These are phyloP conservation scores for Hypoxylon lienhwacheense DNA, from an alignment of 495 filamentous ascomycete species.

Conservation along the genomic window DNA sequence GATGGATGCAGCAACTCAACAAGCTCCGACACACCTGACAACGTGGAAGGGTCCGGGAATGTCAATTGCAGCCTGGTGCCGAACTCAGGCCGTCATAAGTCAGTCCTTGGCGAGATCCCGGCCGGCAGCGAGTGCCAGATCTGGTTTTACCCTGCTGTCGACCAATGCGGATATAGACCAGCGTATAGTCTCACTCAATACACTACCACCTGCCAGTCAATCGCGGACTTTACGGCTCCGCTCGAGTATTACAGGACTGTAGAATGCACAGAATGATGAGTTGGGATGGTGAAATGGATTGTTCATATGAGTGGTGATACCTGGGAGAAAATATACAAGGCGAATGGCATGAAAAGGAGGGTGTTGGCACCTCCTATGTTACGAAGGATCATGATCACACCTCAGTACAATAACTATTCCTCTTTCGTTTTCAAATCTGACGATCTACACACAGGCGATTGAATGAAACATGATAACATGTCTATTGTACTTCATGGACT, in stretches of 20 bases:
- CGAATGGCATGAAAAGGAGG: too few species aligned
- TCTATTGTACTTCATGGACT: too few species aligned
- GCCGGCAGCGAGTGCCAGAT: slow-evolving; percentile 14
- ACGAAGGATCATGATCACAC: too few species aligned
- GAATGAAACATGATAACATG: too few species aligned
- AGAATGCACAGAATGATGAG: not conserved
- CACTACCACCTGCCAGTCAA: slow-evolving; percentile 12
- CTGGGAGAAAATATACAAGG: too few species aligned
- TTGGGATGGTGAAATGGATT: not conserved
- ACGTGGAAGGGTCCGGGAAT: slow-evolving; percentile 4
- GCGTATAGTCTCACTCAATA: slow-evolving; percentile 20
- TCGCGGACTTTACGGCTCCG: slow-evolving; percentile 11
- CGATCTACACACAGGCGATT: too few species aligned
- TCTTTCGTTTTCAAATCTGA: too few species aligned
- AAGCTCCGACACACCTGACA: slow-evolving; percentile 1
- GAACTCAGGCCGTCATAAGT: slow-evolving; percentile 14
- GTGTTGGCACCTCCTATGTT: too few species aligned
- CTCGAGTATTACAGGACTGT: slow-evolving; percentile 14
- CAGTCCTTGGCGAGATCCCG: slow-evolving; percentile 8
- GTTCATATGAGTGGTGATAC: too few species aligned
- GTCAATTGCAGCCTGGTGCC: slow-evolving; percentile 11
- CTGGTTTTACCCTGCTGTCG: slow-evolving; percentile 10
- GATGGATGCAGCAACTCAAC: slow-evolving; percentile 16
- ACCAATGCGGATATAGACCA: slow-evolving; percentile 3
- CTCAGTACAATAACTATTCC: too few species aligned